These are phyloP conservation scores for Creolimax fragrantissima DNA, from an alignment of 78 protist species.

Conservation along the genomic window DNA sequence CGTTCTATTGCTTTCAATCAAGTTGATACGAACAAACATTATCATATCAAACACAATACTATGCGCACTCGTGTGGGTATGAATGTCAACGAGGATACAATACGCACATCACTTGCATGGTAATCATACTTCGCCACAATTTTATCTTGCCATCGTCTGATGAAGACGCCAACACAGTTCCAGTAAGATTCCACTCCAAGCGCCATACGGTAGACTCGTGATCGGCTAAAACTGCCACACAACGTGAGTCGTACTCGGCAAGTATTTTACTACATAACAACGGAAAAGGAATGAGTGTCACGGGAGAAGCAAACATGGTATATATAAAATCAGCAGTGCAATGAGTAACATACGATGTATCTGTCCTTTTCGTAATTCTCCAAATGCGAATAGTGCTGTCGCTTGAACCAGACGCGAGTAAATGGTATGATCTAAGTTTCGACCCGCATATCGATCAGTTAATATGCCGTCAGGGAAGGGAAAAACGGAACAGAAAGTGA, in stretches of 20 bases:
- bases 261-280: not conserved
- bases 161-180: constrained; percentile 76
- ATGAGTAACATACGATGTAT: not conserved
- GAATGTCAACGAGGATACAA: too few species aligned
- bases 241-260: not conserved
- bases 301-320: not conserved
- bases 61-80: too few species aligned
- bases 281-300: not conserved
- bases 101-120: not conserved
- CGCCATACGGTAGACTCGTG: constrained; percentile 42
- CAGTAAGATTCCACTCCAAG: constrained; percentile 81
- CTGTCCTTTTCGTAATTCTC: constrained; percentile 4
- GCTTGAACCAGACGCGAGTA: constrained; percentile 66
- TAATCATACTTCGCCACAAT: constrained; percentile 37
- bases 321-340: not conserved
- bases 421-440: constrained; percentile 29
- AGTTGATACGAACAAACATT: too few species aligned
- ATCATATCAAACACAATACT: too few species aligned
- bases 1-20: too few species aligned
- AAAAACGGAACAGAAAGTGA: too few species aligned
- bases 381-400: constrained; percentile 49
- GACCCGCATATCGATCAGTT: too few species aligned
- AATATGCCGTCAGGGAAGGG: too few species aligned
- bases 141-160: constrained; percentile 81
- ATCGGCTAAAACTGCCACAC: not conserved